Conservation (phyloP, 1,139 yeast species). For the Suhomyces terraborum region DNA sequence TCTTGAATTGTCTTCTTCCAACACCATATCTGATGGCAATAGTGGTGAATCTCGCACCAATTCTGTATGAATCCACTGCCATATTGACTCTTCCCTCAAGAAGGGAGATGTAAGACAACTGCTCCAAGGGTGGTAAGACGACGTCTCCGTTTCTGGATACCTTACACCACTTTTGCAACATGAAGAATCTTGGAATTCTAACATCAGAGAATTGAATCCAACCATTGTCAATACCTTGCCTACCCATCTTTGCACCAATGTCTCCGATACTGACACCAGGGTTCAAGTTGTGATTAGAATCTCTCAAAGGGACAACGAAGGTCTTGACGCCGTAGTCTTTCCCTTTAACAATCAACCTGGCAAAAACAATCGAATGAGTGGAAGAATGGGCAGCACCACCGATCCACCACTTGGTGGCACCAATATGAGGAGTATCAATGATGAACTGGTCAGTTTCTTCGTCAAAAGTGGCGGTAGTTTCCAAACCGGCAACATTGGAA, state of each 20-base stretch:
- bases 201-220: slow-evolving; percentile 90
- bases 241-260: slow-evolving; percentile 92
- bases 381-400: slow-evolving; percentile 97
- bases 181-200: slow-evolving; percentile 76
- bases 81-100: slow-evolving; percentile 87
- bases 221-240: slow-evolving; percentile 87
- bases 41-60: slow-evolving; percentile 76
- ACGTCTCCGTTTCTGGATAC: slow-evolving; percentile 73
- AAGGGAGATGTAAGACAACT: slow-evolving; percentile 82
- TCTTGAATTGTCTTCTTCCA: slow-evolving; percentile 82
- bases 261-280: slow-evolving; percentile 89
- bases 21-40: slow-evolving; percentile 88
- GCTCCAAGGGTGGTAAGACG: slow-evolving; percentile 76
- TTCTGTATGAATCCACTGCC: slow-evolving; percentile 83
- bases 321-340: slow-evolving; percentile 90
- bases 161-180: slow-evolving; percentile 80
- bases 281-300: slow-evolving; percentile 63
- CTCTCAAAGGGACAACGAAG: slow-evolving; percentile 86
- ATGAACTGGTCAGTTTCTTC: slow-evolving; percentile 63
- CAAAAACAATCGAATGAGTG: slow-evolving; percentile 79
- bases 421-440: slow-evolving; percentile 83
- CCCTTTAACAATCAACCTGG: slow-evolving; percentile 77
- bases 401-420: slow-evolving; percentile 98
- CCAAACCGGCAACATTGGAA: slow-evolving; percentile 87
- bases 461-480: slow-evolving; percentile 87